Evolutionary conservation across 192 early-diverging fungal species (phyloP), one percentile per base, ranked within the genome.

Genomic region (Coemansia sp.): DNA sequence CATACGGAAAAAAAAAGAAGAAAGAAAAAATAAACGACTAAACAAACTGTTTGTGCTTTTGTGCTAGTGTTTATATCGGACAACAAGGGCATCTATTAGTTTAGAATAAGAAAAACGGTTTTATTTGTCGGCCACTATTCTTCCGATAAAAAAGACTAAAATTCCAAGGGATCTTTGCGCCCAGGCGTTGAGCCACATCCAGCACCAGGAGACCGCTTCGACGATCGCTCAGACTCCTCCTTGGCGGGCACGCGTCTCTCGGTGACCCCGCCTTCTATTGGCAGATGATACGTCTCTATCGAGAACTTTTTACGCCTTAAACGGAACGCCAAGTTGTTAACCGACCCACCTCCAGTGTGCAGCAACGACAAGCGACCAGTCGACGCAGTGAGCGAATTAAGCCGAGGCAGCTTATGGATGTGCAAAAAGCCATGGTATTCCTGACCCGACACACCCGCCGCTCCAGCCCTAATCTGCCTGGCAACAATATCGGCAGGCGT

Each of bases 231-330:
- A 20, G 45, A 13, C 3, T 67, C 56, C 13, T 66, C 64, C n/a
- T 48, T 28, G 20, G 53, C 53, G 2, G 72, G 66, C 15, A 68
- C 60, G 15, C 85, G 67, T 34, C 87, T 64, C 41, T 87, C 81
- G 14, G 75, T 78, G 0, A 89, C 87, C 26, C 91, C 92, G 33
- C 85, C 87, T 55, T 98, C 95, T 6, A 93, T 92, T n/a, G 95
- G 95, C 41, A 98, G 71, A 59, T 90, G 85, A 59, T 95, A 93
- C 0, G 91, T 87, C 53, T 96, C 94, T 22, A 98, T 88, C 7
- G 81, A 76, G 73, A 98, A 98, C 53, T 89, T 78, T 63, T 95
- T 97, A 47, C 95, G 70, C 27, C 93, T 58, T 20, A 89, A 81
- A 46, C 87, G 90, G 76, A 98, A 98, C 19, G 85, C 94, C 26